Base-by-base conservation (phyloP, 1,139 yeast species). In the Yamadazyma kanchanaburiensis region DNA sequence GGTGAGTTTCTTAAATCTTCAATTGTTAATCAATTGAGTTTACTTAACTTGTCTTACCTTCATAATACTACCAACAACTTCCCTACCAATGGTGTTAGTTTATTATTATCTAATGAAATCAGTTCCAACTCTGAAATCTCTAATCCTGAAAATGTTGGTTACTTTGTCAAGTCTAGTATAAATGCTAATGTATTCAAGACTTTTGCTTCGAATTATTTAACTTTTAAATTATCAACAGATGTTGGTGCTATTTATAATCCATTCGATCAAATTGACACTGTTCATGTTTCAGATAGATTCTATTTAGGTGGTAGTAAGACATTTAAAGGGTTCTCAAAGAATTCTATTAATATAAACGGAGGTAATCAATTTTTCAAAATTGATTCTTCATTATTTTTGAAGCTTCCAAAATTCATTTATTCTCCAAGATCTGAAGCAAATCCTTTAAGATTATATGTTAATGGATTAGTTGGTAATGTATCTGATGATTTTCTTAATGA, bases 251-350 rank as follows among this genome's bases (percentile, higher is more conserved):
- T 60, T 24, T 47, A 47, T 35, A 44, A 53, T n/a, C 51, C 52
- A 9, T 13, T 21, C 10, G 22, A 15, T n/a, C 15, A 24, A 7
- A 34, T 41, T 5, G 39, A 40, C 18, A 58, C 63, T 10, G 58
- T 74, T 14, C 76, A 70, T 37, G 45, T 54, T 5, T 49, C 65
- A 9, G 81, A 75, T 43, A 61, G 66, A 36, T 74, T 73, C 42
- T 74, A 71, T 43, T 55, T 73, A 33, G 75, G 76, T 8, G 76
- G 75, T 0, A 46, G 45, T 30, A 45, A 55, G 24, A 51, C 63
- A 2, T 60, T 70, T 40, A 49, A 49, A 30, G 75, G 75, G 1
- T 68, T 64, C 37, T 40, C 55, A 8, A 58, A 57, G 34, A 68
- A 68, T 42, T 45, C 66, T 2, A 47, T 68, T 26, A 60, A 61